Conservation (phyloP, 2,329 filamentous ascomycete species). For the Calonectria ilicicola region DNA sequence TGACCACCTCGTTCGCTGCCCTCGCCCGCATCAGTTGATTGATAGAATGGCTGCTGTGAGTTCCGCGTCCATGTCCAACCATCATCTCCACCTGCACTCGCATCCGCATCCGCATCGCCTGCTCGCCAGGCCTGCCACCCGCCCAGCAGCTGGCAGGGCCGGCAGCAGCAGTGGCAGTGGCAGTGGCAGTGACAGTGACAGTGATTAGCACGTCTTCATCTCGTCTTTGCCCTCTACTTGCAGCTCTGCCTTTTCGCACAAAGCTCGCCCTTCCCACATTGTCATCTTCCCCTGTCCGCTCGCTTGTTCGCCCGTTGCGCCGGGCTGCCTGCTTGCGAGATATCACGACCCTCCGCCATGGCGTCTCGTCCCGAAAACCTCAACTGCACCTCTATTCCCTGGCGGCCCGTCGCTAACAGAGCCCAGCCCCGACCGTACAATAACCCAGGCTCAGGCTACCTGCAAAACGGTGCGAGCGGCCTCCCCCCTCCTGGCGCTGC, state of each 20-base stretch:
- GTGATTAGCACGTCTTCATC: background rate
- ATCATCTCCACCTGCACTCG: conserved; percentile 4
- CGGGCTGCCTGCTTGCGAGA: conserved; percentile 9
- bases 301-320: background rate
- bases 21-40: conserved; percentile 45
- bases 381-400: conserved; percentile 3
- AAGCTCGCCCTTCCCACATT: background rate
- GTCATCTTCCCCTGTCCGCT: conserved; percentile 5
- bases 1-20: conserved; percentile 36
- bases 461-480: conserved; percentile 71
- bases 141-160: conserved; percentile 16
- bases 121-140: conserved; percentile 15
- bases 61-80: conserved; percentile 30
- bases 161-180: conserved; percentile 8
- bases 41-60: conserved; percentile 59
- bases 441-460: conserved; percentile 68
- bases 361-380: conserved; percentile 2
- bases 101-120: conserved; percentile 13
- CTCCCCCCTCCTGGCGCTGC: conserved; percentile 69
- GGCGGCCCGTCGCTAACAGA: conserved; percentile 38
- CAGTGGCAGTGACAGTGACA: too few species aligned
- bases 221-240: background rate
- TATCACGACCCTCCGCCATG: conserved; percentile 13
- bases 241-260: background rate
- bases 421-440: conserved; percentile 58